Percentiles rank a stretch among this genome's conserved stretches.
These are phyloP conservation scores for Penicillium nordicum DNA, from an alignment of 2,329 filamentous ascomycete genomes.

Conservation along the genomic window DNA sequence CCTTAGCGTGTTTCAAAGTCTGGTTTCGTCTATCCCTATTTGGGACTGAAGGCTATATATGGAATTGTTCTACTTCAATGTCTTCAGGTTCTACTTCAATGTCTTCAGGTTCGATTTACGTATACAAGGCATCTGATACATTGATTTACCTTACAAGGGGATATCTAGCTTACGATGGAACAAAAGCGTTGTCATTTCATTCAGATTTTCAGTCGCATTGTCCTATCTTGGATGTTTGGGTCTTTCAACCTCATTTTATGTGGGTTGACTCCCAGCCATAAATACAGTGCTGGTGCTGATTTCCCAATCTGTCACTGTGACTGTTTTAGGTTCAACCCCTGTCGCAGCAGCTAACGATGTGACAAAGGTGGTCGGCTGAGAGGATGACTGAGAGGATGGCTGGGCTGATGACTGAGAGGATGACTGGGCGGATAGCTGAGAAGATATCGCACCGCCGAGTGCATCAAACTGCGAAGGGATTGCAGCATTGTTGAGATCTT, in stretches of 20 bases:
- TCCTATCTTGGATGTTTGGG: background rate
- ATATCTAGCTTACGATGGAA: background rate
- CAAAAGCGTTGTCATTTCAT: background rate
- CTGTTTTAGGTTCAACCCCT: conserved; percentile 2
- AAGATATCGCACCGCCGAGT: conserved; percentile 15
- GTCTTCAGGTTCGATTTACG: background rate
- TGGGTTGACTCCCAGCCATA: conserved; percentile 8
- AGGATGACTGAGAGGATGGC: background rate
- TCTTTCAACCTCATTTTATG: background rate
- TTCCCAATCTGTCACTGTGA: conserved; percentile 27
- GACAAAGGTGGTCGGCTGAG: background rate
- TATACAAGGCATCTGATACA: background rate
- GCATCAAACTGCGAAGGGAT: conserved; percentile 39
- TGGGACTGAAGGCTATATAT: conserved; percentile 1
- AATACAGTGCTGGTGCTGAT: conserved; percentile 23
- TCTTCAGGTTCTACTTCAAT: background rate
- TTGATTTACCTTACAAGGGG: background rate
- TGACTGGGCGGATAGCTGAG: background rate
- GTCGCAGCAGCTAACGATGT: conserved; percentile 10
- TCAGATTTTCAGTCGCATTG: background rate
- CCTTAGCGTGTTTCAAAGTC: conserved; percentile 32
- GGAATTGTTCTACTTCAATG: background rate
- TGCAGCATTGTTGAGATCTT: conserved; percentile 39
- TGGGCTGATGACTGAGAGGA: background rate
- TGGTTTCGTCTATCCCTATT: conserved; percentile 16